Evolutionary conservation across 805 yeast species (phyloP).

Genomic region (Pichia deserticola): DNA sequence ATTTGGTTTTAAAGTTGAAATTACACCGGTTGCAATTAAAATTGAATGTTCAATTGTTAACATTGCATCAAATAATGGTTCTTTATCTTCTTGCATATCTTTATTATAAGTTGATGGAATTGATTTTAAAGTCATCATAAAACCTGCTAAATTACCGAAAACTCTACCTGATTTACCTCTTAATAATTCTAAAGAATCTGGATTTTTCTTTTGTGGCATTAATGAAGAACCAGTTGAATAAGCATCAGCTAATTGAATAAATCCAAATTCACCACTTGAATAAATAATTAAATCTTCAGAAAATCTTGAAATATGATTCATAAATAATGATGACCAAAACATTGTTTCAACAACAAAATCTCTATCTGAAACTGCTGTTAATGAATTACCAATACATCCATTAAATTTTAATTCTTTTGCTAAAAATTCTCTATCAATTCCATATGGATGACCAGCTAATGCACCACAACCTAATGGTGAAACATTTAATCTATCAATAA

Average conservation of each 20-base stretch:
- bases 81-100: constrained; percentile 99
- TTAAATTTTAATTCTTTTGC: constrained; percentile 75
- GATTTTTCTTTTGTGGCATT: constrained; percentile 99
- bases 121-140: constrained; percentile 93
- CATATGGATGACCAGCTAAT: constrained; percentile 97
- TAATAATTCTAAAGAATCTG: constrained; percentile 89
- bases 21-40: constrained; percentile 91
- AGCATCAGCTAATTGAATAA: constrained; percentile 89
- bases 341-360: constrained; percentile 93
- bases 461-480: constrained; percentile 98
- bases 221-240: constrained; percentile 97
- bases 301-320: constrained; percentile 92
- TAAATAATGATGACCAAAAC: constrained; percentile 92
- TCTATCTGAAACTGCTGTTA: constrained; percentile 96
- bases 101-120: constrained; percentile 97
- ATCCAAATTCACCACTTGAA: constrained; percentile 96
- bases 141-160: constrained; percentile 91
- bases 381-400: constrained; percentile 88
- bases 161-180: constrained; percentile 98
- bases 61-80: constrained; percentile 90
- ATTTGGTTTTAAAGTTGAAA: constrained; percentile 75
- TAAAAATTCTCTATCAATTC: constrained; percentile 89
- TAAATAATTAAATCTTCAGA: constrained; percentile 93
- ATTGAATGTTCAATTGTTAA: constrained; percentile 90
- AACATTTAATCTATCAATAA: constrained; percentile 73